phyloP scores from a whole-genome alignment of 306 rosid genomes.

The Corylus avellana region DNA sequence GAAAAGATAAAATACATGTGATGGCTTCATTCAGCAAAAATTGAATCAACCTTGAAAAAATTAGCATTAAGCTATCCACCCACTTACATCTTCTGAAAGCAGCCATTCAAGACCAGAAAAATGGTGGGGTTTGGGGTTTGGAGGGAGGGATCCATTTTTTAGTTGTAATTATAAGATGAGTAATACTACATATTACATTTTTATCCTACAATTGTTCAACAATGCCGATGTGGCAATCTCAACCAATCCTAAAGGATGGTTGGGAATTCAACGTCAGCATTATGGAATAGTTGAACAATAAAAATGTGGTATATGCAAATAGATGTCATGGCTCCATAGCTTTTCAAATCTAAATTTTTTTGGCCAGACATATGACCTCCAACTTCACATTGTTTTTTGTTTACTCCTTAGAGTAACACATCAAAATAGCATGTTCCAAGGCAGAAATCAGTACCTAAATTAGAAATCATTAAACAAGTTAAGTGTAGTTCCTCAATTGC shows the following conservation, averaged over 20 bases:
- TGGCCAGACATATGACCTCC: background rate
- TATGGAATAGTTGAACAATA: too few species aligned
- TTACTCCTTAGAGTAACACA: background rate
- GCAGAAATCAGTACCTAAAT: background rate
- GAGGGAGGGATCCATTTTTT: too few species aligned
- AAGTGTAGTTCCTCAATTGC: conserved; percentile 1
- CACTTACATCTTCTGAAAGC: background rate
- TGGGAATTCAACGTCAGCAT: too few species aligned
- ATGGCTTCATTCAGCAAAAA: conserved; percentile 13
- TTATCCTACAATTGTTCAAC: too few species aligned
- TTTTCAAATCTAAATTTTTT: background rate
- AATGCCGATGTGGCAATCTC: too few species aligned
- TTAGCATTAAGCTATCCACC: too few species aligned
- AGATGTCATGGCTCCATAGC: background rate
- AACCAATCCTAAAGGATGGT: too few species aligned
- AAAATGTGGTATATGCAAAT: background rate
- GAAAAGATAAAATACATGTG: background rate
- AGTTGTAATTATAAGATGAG: too few species aligned
- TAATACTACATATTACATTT: background rate
- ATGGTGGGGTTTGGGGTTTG: too few species aligned
- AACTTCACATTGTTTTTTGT: background rate
- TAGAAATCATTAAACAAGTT: background rate
- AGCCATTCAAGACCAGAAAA: background rate
- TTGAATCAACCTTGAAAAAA: background rate
- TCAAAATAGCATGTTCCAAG: background rate